Evolutionary conservation across 768 basidiomycete species (phyloP).

Genomic region (Leccinum boreale): DNA sequence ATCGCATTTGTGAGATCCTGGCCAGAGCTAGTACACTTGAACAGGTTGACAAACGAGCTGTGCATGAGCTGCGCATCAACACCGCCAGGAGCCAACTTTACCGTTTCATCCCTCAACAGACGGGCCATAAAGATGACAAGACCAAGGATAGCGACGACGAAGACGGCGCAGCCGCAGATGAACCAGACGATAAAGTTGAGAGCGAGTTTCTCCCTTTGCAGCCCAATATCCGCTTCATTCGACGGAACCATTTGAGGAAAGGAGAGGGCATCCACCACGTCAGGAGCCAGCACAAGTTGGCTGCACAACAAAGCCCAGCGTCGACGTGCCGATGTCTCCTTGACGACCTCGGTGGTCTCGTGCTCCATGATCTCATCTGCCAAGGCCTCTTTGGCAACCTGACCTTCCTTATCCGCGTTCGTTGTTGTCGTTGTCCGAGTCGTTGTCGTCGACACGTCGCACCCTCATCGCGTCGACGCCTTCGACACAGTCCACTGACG

Average conservation of each 20-base stretch:
- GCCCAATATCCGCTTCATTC: conserved; percentile 97
- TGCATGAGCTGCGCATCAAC: conserved; percentile 69
- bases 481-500: too few species aligned
- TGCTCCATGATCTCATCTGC: conserved; percentile 44
- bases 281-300: conserved; percentile 52
- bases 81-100: conserved; percentile 36
- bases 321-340: conserved; percentile 74
- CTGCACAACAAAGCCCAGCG: conserved; percentile 80
- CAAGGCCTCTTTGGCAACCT: conserved; percentile 72
- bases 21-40: conserved; percentile 71
- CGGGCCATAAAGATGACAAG: conserved; percentile 78
- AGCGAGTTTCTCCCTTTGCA: conserved; percentile 85
- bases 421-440: too few species aligned
- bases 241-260: conserved; percentile 53
- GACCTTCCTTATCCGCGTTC: conserved; percentile 66
- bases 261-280: conserved; percentile 49
- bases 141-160: conserved; percentile 89
- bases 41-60: conserved; percentile 60
- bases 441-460: too few species aligned
- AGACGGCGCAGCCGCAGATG: conserved; percentile 80
- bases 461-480: too few species aligned
- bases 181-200: conserved; percentile 97
- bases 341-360: conserved; percentile 84
- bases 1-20: conserved; percentile 77
- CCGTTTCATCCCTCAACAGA: conserved; percentile 48